Conservation (phyloP, 208 protist species). For the Angomonas ambiguus region DNA sequence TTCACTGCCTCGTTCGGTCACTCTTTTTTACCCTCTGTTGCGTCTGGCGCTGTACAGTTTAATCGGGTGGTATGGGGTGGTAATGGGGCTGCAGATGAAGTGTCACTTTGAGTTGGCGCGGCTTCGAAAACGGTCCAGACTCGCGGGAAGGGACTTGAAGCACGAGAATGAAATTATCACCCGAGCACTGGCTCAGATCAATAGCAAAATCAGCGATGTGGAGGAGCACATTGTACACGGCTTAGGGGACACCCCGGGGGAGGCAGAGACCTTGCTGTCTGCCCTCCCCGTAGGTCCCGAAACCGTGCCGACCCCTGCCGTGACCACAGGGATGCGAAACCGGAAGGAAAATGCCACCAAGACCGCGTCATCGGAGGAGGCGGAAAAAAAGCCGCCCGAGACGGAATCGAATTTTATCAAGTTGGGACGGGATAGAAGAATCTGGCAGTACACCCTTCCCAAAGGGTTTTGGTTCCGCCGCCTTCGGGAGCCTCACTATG, state of each 20-base stretch:
- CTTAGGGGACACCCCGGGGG: not conserved
- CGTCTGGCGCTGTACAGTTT: not conserved
- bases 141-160: not conserved
- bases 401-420: not conserved
- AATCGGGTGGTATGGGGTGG: not conserved
- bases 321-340: not conserved
- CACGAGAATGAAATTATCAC: not conserved
- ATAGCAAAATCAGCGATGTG: not conserved
- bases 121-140: not conserved
- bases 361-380: not conserved
- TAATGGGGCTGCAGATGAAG: not conserved
- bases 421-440: not conserved
- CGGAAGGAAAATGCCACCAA: not conserved
- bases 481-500: conserved; percentile 73
- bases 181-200: not conserved
- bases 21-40: not conserved
- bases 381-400: not conserved
- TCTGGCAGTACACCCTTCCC: conserved; percentile 5
- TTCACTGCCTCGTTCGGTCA: not conserved
- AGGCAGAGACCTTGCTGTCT: not conserved
- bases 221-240: not conserved
- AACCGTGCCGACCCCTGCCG: not conserved
- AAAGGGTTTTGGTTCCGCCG: conserved; percentile 25
- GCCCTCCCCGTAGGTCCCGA: not conserved
- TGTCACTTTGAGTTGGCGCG: not conserved